phyloP scores from a whole-genome alignment of 805 yeast genomes.

The Saturnispora diversa region DNA sequence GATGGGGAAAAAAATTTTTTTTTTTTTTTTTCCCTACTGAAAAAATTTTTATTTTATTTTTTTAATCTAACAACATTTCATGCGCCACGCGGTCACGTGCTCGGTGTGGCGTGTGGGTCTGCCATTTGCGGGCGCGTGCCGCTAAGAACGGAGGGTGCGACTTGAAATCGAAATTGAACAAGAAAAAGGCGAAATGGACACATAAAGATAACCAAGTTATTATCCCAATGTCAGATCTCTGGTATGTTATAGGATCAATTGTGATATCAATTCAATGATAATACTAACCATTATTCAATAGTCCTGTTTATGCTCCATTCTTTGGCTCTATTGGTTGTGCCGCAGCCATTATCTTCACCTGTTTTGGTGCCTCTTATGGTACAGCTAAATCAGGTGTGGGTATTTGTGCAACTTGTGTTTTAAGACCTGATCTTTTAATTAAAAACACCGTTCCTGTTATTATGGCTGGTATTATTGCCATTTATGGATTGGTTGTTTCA shows the following conservation, averaged over 20 bases:
- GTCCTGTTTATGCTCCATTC: constrained; percentile 88
- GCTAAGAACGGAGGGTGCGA: too few species aligned
- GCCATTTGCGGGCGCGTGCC: too few species aligned
- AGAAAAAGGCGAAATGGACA: constrained; percentile 1
- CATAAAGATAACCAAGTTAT: constrained; percentile 2
- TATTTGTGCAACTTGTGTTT: constrained; percentile 95
- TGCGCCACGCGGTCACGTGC: not conserved
- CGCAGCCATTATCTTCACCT: constrained; percentile 96
- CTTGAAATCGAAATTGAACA: too few species aligned
- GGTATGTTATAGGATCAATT: constrained; percentile 43
- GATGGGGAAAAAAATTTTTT: constrained; percentile 2
- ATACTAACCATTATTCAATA: constrained; percentile 17
- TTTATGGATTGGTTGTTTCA: constrained; percentile 93
- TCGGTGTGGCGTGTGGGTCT: not conserved
- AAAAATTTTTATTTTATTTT: not conserved
- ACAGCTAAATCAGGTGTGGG: constrained; percentile 99
- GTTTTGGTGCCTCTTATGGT: constrained; percentile 98
- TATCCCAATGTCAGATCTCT: constrained; percentile 56
- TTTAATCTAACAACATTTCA: not conserved
- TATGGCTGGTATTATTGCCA: constrained; percentile 99
- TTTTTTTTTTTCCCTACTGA: not conserved
- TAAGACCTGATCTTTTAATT: constrained; percentile 93
- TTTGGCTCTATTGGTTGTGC: constrained; percentile 99
- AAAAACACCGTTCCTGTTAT: constrained; percentile 93
- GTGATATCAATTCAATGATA: not conserved